Evolutionary conservation across 257 asterid genomes (phyloP), one percentile per base, ranked within the genome.

Genomic region (Salvia rosmarinus): DNA sequence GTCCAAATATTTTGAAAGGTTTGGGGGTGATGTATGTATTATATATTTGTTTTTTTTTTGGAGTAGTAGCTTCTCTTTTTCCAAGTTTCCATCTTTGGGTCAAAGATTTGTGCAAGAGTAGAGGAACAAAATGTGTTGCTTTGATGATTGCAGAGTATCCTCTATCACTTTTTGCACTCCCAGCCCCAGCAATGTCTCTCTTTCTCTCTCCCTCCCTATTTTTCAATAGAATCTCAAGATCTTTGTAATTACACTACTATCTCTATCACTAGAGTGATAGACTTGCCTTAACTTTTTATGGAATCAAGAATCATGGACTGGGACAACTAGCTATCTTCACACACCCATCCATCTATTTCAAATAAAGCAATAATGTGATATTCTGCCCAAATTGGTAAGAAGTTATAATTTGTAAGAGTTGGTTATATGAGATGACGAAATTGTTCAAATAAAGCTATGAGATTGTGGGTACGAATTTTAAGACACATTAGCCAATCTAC

Each of bases 81-180:
- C 79, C 79, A 75, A 68, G 86, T 79, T 78, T 75, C 81, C 88
- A 77, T 82, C 71, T 85, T 85, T 78, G 91, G 85, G 96, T 91
- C 97, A 85, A 91, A 91, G 96, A 85, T 83, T 81, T 75, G 70
- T 75, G 81, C 16, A 72, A 71, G 82, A 66, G 75, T 70, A 59
- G 80, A 78, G 76, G 81, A 85, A 79, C 84, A 89, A 73, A 73
- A 72, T 77, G 77, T 59, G 84, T 82, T 79, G 88, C 90, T 83
- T 85, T 84, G 92, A 89, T 89, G 89, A 91, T 84, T 86, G 88
- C 88, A 76, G 70, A 78, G 83, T 69, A 82, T 76, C 84, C 70
- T 79, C 84, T 83, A 81, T 86, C 86, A 84, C 85, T 82, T 75
- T 82, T 71, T 75, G 76, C 67, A 73, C 76, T 57, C 76, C 64